phyloP scores from a whole-genome alignment of 1,284 basidiomycete genomes.

The Athelia sp. region DNA sequence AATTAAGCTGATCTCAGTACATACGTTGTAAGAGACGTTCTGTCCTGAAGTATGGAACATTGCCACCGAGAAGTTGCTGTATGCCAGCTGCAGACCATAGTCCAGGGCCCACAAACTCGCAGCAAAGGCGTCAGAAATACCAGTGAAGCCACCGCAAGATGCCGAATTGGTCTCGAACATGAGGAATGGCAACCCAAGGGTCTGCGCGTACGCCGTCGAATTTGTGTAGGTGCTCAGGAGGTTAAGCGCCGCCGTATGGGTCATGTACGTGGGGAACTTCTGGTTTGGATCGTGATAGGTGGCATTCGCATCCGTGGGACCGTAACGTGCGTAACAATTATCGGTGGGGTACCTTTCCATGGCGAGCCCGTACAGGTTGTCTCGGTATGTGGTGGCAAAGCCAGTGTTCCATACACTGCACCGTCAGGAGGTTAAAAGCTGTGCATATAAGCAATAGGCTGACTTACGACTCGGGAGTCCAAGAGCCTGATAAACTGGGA shows the following conservation, averaged over 20 bases:
- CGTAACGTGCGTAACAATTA: conserved; percentile 58
- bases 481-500: conserved; percentile 51
- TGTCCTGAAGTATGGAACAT: conserved; percentile 36
- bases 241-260: conserved; percentile 42
- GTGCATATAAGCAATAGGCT: too few relatives aligned
- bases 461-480: conserved; percentile 37
- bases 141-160: conserved; percentile 62
- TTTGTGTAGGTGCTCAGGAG: conserved; percentile 49
- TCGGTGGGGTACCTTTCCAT: conserved; percentile 42
- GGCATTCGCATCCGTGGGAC: conserved; percentile 23
- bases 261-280: conserved; percentile 52
- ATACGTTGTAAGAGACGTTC: conserved; percentile 35
- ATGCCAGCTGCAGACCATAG: conserved; percentile 31
- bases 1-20: conserved; percentile 8
- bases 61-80: conserved; percentile 29
- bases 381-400: conserved; percentile 43
- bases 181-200: conserved; percentile 45
- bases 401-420: conserved; percentile 46
- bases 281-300: conserved; percentile 41
- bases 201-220: conserved; percentile 39
- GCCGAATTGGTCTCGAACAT: conserved; percentile 76
- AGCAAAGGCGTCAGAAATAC: conserved; percentile 30
- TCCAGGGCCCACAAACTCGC: conserved; percentile 44
- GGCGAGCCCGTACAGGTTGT: conserved; percentile 42
- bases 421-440: too few relatives aligned